Conservation (phyloP, 2,329 filamentous ascomycete species). For the Volutella citrinella region DNA sequence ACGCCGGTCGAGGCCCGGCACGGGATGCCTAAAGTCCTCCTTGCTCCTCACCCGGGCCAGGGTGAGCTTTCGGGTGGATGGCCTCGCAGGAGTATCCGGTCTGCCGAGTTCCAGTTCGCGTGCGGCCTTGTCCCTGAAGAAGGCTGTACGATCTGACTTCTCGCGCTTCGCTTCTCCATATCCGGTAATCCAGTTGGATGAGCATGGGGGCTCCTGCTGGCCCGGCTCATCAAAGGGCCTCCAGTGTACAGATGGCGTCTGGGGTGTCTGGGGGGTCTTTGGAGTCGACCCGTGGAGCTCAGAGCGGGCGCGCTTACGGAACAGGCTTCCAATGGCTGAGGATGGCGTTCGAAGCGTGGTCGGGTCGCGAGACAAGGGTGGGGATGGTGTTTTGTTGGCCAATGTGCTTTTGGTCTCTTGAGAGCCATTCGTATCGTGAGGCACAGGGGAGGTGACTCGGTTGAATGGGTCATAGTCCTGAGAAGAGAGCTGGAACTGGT, state of each 20-base stretch:
- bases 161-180: slow-evolving; percentile 15
- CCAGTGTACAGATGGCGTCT: slow-evolving; percentile 21
- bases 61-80: slow-evolving; percentile 7
- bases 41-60: slow-evolving; percentile 11
- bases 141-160: slow-evolving; percentile 16
- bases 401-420: not conserved
- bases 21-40: slow-evolving; percentile 9
- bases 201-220: slow-evolving; percentile 17
- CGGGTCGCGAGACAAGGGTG: slow-evolving; percentile 5
- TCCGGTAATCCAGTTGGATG: slow-evolving; percentile 20
- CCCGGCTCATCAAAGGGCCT: slow-evolving; percentile 22
- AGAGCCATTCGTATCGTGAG: not conserved
- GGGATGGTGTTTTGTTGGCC: slow-evolving; percentile 12
- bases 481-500: slow-evolving; percentile 7
- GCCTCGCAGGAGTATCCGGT: slow-evolving; percentile 5
- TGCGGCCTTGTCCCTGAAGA: slow-evolving; percentile 21
- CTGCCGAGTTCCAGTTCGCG: slow-evolving; percentile 8
- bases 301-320: slow-evolving; percentile 23
- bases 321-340: slow-evolving; percentile 21
- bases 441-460: slow-evolving; percentile 5
- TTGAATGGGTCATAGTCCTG: slow-evolving; percentile 10
- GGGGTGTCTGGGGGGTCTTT: slow-evolving; percentile 16
- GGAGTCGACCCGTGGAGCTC: slow-evolving; percentile 11
- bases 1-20: slow-evolving; percentile 3
- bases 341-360: slow-evolving; percentile 16